These are phyloP conservation scores for Eragrostis curvula DNA, from an alignment of 176 grass and related monocot species.

Conservation along the genomic window DNA sequence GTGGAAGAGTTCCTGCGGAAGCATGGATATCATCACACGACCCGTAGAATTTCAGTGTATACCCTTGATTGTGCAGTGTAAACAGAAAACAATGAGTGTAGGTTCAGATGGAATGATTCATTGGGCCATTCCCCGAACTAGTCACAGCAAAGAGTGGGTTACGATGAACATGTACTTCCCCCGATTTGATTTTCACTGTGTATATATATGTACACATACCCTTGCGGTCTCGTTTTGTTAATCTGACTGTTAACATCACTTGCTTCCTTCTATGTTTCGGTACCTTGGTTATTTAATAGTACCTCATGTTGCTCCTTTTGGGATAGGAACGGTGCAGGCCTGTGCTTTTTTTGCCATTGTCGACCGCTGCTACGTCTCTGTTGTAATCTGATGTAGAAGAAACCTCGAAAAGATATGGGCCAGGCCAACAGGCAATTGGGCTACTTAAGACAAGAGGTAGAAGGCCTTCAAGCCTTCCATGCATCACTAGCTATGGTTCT, in stretches of 20 bases:
- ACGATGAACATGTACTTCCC: not conserved
- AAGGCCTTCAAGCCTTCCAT: too few relatives aligned
- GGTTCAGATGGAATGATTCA: conserved; percentile 27
- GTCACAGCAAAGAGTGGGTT: not conserved
- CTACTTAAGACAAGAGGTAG: too few relatives aligned
- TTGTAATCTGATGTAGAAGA: too few relatives aligned
- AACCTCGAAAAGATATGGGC: too few relatives aligned
- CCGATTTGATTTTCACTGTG: not conserved
- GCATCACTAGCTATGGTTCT: too few relatives aligned
- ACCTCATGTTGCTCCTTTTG: not conserved
- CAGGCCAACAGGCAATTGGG: too few relatives aligned
- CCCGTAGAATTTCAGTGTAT: conserved; percentile 4
- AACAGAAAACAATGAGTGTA: conserved; percentile 7
- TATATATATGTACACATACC: conserved; percentile 21
- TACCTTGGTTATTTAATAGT: not conserved
- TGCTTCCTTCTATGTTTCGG: not conserved
- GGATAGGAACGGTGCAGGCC: not conserved
- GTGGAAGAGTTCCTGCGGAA: not conserved
- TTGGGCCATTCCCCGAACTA: not conserved
- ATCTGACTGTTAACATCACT: not conserved
- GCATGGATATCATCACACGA: not conserved
- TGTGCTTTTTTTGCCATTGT: not conserved
- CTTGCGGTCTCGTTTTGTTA: not conserved
- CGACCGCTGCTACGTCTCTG: too few relatives aligned
- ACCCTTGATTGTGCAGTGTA: not conserved